Conservation (phyloP, 768 basidiomycete species). For the Serpula lacrymans region DNA sequence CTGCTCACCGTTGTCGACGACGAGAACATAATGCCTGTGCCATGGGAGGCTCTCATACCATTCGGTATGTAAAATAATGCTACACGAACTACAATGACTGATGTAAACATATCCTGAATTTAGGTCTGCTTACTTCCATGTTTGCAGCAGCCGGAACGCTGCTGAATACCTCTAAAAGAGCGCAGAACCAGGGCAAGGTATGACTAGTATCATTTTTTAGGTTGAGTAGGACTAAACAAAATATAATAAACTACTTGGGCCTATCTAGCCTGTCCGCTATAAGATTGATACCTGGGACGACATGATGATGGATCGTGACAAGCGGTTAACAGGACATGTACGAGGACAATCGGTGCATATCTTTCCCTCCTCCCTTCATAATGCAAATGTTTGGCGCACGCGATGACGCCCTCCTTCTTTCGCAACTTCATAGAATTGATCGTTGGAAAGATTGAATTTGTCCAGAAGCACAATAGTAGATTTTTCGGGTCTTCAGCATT, state of each 20-base stretch:
- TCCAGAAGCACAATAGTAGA: no score
- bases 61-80: constrained; percentile 57
- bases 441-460: constrained; percentile 96
- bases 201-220: constrained; percentile 6
- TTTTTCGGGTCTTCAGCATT: no score
- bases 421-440: constrained; percentile 90
- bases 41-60: constrained; percentile 96
- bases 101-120: constrained; percentile 4
- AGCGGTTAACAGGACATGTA: constrained; percentile 78
- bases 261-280: constrained; percentile 74
- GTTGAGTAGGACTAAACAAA: neutral
- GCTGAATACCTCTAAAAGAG: constrained; percentile 69
- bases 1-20: no score
- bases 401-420: constrained; percentile 86
- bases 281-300: constrained; percentile 88
- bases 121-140: constrained; percentile 82
- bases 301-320: constrained; percentile 95
- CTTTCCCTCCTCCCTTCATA: no score
- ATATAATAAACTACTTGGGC: neutral
- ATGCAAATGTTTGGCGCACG: constrained; percentile 96
- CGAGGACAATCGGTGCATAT: constrained; percentile 83
- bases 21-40: constrained; percentile 82
- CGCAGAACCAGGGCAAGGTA: constrained; percentile 92
- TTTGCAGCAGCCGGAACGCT: constrained; percentile 91
- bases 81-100: neutral